phyloP scores from a whole-genome alignment of 2,329 filamentous ascomycete species.

The Tolypocladium amazonense region DNA sequence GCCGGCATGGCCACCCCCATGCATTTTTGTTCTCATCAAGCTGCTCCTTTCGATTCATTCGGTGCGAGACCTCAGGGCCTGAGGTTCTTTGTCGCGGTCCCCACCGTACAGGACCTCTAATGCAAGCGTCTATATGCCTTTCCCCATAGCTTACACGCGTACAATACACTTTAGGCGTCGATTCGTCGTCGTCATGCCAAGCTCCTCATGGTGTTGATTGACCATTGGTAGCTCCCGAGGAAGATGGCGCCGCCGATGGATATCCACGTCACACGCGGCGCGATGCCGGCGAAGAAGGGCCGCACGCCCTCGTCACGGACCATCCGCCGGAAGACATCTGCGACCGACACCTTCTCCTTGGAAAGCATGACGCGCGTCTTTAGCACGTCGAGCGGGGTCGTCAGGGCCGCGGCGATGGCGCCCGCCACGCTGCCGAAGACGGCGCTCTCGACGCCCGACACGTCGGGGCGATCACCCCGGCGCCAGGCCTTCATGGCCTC shows the following conservation, averaged over 20 bases:
- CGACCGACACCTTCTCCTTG: conserved; percentile 50
- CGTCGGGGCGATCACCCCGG: conserved; percentile 16
- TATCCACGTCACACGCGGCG: conserved; percentile 87
- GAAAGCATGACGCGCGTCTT: conserved; percentile 96
- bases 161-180: conserved; percentile 1
- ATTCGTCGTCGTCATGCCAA: not conserved
- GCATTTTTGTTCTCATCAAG: not conserved
- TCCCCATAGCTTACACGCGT: conserved; percentile 3
- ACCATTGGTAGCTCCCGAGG: conserved; percentile 85
- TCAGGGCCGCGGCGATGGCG: conserved; percentile 74
- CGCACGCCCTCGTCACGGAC: conserved; percentile 50
- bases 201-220: conserved; percentile 56
- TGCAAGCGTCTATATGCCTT: conserved; percentile 2
- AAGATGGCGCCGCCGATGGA: conserved; percentile 91
- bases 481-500: conserved; percentile 73
- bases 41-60: not conserved
- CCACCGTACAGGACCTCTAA: not conserved
- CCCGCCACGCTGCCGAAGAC: conserved; percentile 77
- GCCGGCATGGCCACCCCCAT: not conserved
- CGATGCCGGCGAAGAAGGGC: conserved; percentile 66
- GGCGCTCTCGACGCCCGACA: conserved; percentile 69
- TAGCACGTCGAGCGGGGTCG: conserved; percentile 88
- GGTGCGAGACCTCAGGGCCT: not conserved
- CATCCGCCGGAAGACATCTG: conserved; percentile 52
- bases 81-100: not conserved